Evolutionary conservation across 2,329 filamentous ascomycete species (phyloP), one percentile per base, ranked within the genome.

Genomic region (Microascus cirrosus): DNA sequence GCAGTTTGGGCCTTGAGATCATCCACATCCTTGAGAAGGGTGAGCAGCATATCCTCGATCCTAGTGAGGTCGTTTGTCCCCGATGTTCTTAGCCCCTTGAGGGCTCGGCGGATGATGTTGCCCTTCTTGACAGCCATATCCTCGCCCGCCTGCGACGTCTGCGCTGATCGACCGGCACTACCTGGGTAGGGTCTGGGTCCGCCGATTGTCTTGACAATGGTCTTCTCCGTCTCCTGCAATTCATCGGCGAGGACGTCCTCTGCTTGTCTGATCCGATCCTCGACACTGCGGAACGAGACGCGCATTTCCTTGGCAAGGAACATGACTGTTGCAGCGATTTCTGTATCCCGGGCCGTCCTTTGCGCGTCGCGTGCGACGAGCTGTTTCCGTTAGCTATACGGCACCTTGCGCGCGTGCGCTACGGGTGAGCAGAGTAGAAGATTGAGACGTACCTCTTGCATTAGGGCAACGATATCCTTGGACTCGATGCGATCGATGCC

Each of bases 311-410:
- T 87, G 3, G 94, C 93, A 58, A 91, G 92, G 60, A 93, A 87
- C 61, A 99, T 94, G 35, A 99, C 82, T 0, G 94, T 93, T 53
- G 96, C 90, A 20, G 99, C 77, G 58, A 99, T 96, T 71, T 99
- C 94, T 0, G 94, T 97, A 66, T 99, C 94, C 52, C 94, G 84
- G 53, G 94, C 94, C 71, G 94, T 97, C 60, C 94, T 86, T 73
- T 97, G 93, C 48, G 93, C 94, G 73, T 99, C 94, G 39, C 94
- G 87, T 62, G 97, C 94, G 69, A 95, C 97, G 61, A 99, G 85
- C 82, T 86, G 58, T 39, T 15, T 2, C 57, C 60, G 59, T 73
- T 64, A 73, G 67, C 53, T 58, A 50, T 50, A 22, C 2, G 6
- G 11, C 13, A 7, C 45, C n/a, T 24, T 3, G 20, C 2, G 20